phyloP scores from a whole-genome alignment of 106 monocot species.

The Chionographis japonica region DNA sequence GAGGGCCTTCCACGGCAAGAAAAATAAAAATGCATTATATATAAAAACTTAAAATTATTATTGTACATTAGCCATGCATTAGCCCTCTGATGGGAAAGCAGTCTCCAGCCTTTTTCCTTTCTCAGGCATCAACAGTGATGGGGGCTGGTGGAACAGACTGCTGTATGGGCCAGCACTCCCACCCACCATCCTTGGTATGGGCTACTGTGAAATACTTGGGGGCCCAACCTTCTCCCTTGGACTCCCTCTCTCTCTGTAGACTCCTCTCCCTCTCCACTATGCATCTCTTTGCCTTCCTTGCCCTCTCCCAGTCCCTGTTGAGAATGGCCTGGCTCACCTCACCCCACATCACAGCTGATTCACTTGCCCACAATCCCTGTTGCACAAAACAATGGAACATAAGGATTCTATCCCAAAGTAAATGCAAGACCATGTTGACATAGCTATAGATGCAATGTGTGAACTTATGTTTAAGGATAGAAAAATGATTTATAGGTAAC shows the following conservation, averaged over 20 bases:
- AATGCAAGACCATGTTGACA: no score
- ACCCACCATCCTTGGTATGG: slow-evolving; percentile 55
- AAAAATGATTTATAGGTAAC: slow-evolving; percentile 3
- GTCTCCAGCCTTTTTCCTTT: background rate
- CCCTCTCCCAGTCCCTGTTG: slow-evolving; percentile 72
- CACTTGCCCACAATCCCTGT: slow-evolving; percentile 52
- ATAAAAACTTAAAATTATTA: no score
- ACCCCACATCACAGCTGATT: slow-evolving; percentile 74
- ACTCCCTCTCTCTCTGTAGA: slow-evolving; percentile 42
- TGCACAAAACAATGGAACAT: background rate
- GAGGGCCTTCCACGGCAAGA: no score
- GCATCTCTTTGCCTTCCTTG: slow-evolving; percentile 49
- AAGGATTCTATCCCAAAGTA: no score
- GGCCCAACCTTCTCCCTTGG: slow-evolving; percentile 44
- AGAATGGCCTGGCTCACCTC: slow-evolving; percentile 67
- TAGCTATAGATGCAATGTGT: no score
- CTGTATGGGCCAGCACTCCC: slow-evolving; percentile 72
- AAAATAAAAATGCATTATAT: no score
- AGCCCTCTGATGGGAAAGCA: no score
- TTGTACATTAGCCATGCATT: no score
- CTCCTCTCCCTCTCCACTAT: slow-evolving; percentile 71
- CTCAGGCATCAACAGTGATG: slow-evolving; percentile 26
- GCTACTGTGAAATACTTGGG: slow-evolving; percentile 65
- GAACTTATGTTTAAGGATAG: background rate
- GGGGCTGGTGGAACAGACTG: slow-evolving; percentile 60